Conservation (phyloP, 2,329 filamentous ascomycete genomes). For the Pezicula rhizophila region DNA sequence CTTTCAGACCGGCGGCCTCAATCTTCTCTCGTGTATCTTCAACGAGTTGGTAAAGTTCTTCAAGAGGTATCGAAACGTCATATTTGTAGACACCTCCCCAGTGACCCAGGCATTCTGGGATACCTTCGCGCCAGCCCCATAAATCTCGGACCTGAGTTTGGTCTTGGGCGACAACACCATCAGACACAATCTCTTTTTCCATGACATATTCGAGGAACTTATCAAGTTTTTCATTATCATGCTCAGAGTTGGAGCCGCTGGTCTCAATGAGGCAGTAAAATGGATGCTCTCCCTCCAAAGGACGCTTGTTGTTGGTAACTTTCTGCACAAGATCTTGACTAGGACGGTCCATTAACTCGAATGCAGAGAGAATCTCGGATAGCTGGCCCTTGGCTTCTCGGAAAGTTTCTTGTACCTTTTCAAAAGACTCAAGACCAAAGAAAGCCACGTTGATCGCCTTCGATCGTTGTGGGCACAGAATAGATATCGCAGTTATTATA, state of each 20-base stretch:
- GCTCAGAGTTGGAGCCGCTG: conserved; percentile 87
- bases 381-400: conserved; percentile 83
- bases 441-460: conserved; percentile 91
- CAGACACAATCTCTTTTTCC: conserved; percentile 75
- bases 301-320: conserved; percentile 70
- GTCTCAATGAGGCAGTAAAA: conserved; percentile 98
- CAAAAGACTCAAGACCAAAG: conserved; percentile 84
- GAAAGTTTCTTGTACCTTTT: conserved; percentile 82
- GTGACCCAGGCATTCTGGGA: conserved; percentile 82
- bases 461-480: conserved; percentile 82
- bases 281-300: conserved; percentile 76
- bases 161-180: conserved; percentile 89
- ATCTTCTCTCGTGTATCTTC: conserved; percentile 75
- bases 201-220: conserved; percentile 88
- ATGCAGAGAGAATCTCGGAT: conserved; percentile 92
- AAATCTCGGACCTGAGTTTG: conserved; percentile 81
- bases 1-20: conserved; percentile 67
- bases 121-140: conserved; percentile 91
- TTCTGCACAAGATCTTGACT: conserved; percentile 72
- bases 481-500: conserved; percentile 83
- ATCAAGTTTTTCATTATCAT: conserved; percentile 88
- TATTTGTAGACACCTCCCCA: conserved; percentile 98
- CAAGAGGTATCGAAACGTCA: conserved; percentile 87
- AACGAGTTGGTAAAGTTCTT: conserved; percentile 82
- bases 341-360: conserved; percentile 90